Percentiles rank a stretch among this genome's conserved stretches.
Evolutionary conservation across 164 flowering plant genomes (phyloP).

Genomic region (Cinnamomum chago): DNA sequence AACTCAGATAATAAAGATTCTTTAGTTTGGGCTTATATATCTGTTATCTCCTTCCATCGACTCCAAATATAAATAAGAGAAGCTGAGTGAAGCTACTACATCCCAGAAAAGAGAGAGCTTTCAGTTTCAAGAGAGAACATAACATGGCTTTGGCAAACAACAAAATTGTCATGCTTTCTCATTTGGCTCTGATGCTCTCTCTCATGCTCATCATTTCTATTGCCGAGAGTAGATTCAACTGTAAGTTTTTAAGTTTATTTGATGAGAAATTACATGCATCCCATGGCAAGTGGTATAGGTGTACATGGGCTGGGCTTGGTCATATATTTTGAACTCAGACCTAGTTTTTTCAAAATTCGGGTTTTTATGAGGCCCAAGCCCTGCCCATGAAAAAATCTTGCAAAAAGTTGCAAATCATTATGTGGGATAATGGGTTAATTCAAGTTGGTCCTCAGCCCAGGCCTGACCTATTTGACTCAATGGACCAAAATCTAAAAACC

Average conservation of each 20-base stretch:
- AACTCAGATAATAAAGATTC: not conserved
- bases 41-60: not conserved
- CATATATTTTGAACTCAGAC: not conserved
- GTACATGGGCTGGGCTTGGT: too few relatives aligned
- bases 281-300: too few relatives aligned
- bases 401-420: not conserved
- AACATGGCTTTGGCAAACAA: not conserved
- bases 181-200: conserved; percentile 10
- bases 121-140: not conserved
- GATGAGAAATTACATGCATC: too few relatives aligned
- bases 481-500: too few relatives aligned
- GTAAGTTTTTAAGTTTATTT: too few relatives aligned
- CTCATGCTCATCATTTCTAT: conserved; percentile 8
- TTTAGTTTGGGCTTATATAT: not conserved
- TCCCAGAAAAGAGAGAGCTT: not conserved
- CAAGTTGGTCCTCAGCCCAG: too few relatives aligned
- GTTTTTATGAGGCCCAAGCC: not conserved
- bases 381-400: not conserved
- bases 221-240: not conserved
- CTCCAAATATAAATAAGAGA: not conserved
- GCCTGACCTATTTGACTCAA: too few relatives aligned
- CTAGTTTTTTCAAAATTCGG: not conserved
- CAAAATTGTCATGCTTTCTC: not conserved
- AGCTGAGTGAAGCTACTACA: not conserved
- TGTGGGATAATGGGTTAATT: too few relatives aligned